phyloP scores from a whole-genome alignment of 805 yeast species.

The Candida silvicultrix region DNA sequence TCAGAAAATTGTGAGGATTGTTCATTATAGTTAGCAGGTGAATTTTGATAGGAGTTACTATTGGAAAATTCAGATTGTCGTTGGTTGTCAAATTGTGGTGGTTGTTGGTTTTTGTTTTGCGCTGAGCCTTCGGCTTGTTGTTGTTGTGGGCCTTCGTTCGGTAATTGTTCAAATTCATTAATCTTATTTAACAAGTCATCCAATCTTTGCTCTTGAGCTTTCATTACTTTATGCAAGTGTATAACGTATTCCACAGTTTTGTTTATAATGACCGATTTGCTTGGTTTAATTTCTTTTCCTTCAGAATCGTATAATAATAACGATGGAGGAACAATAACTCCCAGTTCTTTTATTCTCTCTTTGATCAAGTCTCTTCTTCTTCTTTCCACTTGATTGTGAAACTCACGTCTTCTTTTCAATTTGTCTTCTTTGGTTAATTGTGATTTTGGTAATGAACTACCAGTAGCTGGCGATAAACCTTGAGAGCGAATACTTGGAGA shows the following conservation, averaged over 20 bases:
- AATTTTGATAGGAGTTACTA: not conserved
- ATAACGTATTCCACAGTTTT: slow-evolving; percentile 76
- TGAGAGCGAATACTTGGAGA: slow-evolving; percentile 26
- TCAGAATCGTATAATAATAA: slow-evolving; percentile 37
- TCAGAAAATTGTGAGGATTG: slow-evolving; percentile 13
- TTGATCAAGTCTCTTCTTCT: slow-evolving; percentile 87
- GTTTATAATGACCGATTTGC: slow-evolving; percentile 71
- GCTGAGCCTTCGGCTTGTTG: no score
- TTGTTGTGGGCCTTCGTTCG: slow-evolving; percentile 10
- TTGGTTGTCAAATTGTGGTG: not conserved
- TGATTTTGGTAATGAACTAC: slow-evolving; percentile 24
- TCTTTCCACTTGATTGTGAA: slow-evolving; percentile 92
- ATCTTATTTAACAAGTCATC: slow-evolving; percentile 34
- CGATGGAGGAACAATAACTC: slow-evolving; percentile 74
- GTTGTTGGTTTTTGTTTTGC: not conserved
- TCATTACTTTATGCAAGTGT: slow-evolving; percentile 56
- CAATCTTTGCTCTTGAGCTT: slow-evolving; percentile 45
- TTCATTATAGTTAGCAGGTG: slow-evolving; percentile 8
- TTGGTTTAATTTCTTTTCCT: slow-evolving; percentile 69
- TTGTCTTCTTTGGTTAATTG: slow-evolving; percentile 58
- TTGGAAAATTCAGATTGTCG: not conserved
- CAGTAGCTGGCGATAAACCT: slow-evolving; percentile 19
- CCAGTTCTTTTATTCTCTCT: slow-evolving; percentile 80
- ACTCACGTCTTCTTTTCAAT: slow-evolving; percentile 71
- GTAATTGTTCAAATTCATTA: slow-evolving; percentile 24